A percentile compares a stretch with the other conserved stretches of the same genome.
These are phyloP conservation scores for Salvia rosmarinus DNA, from an alignment of 257 asterid genomes.

Conservation along the genomic window DNA sequence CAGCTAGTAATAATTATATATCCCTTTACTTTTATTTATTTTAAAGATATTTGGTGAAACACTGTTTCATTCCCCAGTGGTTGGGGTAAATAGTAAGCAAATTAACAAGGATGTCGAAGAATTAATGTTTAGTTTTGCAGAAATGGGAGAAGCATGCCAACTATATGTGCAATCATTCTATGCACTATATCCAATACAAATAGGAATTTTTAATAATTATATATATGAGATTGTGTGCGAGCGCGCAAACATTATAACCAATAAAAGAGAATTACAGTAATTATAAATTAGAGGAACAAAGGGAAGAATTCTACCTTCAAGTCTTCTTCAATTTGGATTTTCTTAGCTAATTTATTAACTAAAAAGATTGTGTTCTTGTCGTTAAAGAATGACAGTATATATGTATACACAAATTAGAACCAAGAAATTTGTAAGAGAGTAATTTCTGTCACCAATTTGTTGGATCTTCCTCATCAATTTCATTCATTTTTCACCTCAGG, in stretches of 20 bases:
- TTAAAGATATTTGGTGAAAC: not conserved
- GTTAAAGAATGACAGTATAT: not conserved
- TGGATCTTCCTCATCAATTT: not conserved
- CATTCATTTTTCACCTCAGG: not conserved
- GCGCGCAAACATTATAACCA: constrained; percentile 24
- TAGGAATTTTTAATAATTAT: constrained; percentile 7
- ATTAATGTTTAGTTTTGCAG: constrained; percentile 33
- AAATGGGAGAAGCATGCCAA: constrained; percentile 36
- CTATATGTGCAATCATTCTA: constrained; percentile 38
- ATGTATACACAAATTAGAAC: not conserved
- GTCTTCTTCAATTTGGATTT: too few species aligned
- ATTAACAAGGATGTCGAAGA: constrained; percentile 23
- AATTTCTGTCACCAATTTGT: not conserved
- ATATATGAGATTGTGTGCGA: not conserved
- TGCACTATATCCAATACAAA: constrained; percentile 35
- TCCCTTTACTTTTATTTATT: not conserved
- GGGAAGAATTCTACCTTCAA: too few species aligned
- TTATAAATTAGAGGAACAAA: not conserved
- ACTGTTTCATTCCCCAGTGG: constrained; percentile 46
- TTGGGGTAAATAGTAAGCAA: too few species aligned
- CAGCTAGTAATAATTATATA: not conserved
- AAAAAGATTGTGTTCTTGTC: not conserved
- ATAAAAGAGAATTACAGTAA: not conserved
- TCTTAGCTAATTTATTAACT: not conserved
- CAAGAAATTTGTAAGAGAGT: not conserved